Evolutionary conservation across 2,329 filamentous ascomycete genomes (phyloP), one percentile per base, ranked within the genome.

Genomic region (Ophiostoma angusticollis): DNA sequence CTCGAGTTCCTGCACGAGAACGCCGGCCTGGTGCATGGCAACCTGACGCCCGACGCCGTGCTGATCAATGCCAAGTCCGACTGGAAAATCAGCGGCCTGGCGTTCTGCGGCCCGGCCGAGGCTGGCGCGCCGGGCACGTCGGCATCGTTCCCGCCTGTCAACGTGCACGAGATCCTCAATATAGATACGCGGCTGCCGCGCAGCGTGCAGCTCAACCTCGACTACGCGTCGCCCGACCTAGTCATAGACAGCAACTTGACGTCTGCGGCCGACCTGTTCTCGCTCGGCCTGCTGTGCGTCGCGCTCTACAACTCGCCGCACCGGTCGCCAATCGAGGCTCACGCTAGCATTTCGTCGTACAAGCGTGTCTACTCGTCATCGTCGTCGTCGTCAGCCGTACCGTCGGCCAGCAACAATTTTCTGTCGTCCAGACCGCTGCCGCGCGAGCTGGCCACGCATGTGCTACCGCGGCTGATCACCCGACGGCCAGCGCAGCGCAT

Each of bases 41-140:
- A 98, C 55, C 60, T 98, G 47, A 96, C 87, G 0, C 91, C 91
- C 0, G 89, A 96, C 47, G 84, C 87, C 14, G 78, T 98, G 47
- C 80, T 94, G 48, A 77, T 98, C 58, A 98, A 98, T 61, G 76
- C 84, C 29, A 98, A 98, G 79, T 93, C 84, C 34, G 91, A 98
- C 59, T 98, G 91, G 91, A 98, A 98, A 58, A 84, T 98, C 45
- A 89, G 86, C 50, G 91, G 89, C n/a, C 70, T 98, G 28, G 76
- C 82, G 0, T 98, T 95, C 58, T 84, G 82, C 55, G 83, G 83
- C 32, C 83, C 86, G 12, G 75, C 84, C 35, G 82, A 86, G 49
- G 72, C 74, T 50, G 25, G 32, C 23, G 44, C 37, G 5, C 13
- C 41, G 7, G 44, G 35, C 14, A n/a, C 38, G 19, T 68, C 79